Evolutionary conservation across 352 stramenopile genomes (phyloP), one percentile per base, ranked within the genome.

Genomic region (Thalassiosira gravida): DNA sequence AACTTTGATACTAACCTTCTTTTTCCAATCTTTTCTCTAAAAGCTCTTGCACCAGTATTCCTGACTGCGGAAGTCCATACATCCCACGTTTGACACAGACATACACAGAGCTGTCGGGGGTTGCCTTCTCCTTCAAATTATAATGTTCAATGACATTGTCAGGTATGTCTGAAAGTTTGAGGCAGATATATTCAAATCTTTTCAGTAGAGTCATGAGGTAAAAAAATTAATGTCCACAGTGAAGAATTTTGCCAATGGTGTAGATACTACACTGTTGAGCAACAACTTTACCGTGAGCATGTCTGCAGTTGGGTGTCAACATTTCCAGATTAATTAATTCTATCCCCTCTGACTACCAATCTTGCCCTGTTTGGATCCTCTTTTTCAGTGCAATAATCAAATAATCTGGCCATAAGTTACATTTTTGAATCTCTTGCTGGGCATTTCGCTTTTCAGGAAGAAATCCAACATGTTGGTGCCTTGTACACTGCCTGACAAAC

Each of bases 201-300:
- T 59, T 9, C 58, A 87, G 66, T 14, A 57, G 44, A 72, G 46
- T 64, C 25, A 30, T 50, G 8, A 64, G 18, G 16, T 64, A 64
- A 18, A 64, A 64, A 27, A 50, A 9, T 73, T 87, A 3, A 87
- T 35, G 37, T 87, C 73, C 1, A 63, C 32, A 0, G 27, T 62
- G 25, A 77, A 53, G 46, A 70, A 70, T 35, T 66, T 70, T 25
- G 64, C 57, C 0, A 14, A n/a, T 25, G 16, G 0, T 5, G 65
- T 81, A 27, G 35, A 65, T 3, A 83, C 6, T 22, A 74, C 32
- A 47, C 52, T 78, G 52, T 81, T 85, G 35, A 79, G 24, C 8
- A 73, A 39, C 1, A 74, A 16, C 67, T 84, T 84, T 20, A 63
- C 22, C 0, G 42, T 71, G 14, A 24, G 46, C 53, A 25, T 52